phyloP scores from a whole-genome alignment of 1,284 basidiomycete species.

The Cryptococcus sp. region DNA sequence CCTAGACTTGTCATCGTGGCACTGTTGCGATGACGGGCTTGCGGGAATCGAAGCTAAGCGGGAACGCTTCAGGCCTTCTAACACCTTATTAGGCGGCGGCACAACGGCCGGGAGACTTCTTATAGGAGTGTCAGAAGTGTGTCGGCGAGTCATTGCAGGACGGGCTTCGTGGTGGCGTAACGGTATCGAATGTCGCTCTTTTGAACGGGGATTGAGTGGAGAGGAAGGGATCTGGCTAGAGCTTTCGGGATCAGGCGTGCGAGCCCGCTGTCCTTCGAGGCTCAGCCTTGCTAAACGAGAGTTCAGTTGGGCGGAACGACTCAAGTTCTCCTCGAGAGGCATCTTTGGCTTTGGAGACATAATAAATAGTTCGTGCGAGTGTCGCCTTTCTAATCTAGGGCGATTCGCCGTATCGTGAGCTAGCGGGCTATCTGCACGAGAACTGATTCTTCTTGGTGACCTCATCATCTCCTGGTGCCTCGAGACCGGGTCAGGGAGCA shows the following conservation, averaged over 20 bases:
- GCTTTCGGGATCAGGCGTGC: constrained; percentile 12
- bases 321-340: constrained; percentile 6
- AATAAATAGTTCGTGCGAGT: constrained; percentile 1
- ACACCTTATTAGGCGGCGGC: too few species aligned
- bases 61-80: too few species aligned
- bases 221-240: not conserved
- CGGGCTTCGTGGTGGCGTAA: too few species aligned
- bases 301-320: constrained; percentile 18
- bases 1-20: too few species aligned
- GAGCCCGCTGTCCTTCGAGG: constrained; percentile 5
- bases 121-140: not conserved
- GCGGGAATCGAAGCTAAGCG: too few species aligned
- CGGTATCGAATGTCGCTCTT: not conserved
- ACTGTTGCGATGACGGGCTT: too few species aligned
- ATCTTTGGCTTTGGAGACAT: constrained; percentile 6
- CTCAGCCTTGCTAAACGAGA: constrained; percentile 15
- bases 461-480: too few species aligned
- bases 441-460: not conserved
- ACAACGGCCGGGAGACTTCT: too few species aligned
- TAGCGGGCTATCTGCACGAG: not conserved
- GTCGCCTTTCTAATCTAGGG: not conserved
- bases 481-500: not conserved
- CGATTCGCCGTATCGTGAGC: not conserved
- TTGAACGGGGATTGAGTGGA: too few species aligned
- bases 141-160: not conserved